Evolutionary conservation across 2,329 filamentous ascomycete species (phyloP), one percentile per base, ranked within the genome.

Genomic region (Verticillium dahliae): DNA sequence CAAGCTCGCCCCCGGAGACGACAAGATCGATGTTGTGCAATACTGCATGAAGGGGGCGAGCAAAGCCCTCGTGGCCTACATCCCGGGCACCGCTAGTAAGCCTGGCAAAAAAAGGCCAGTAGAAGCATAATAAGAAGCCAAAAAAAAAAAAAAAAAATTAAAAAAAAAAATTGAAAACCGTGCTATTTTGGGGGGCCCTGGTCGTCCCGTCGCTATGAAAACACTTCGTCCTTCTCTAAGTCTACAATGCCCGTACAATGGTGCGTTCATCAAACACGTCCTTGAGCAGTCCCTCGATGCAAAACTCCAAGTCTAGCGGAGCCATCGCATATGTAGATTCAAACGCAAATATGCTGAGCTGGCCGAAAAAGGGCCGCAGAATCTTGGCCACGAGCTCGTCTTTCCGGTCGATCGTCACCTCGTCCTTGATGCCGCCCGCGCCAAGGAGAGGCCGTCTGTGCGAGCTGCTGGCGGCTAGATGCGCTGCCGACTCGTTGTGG

Each of bases 21-120:
- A 73, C 31, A 90, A 89, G 75, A 80, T 91, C 18, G 85, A 89
- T 55, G 87, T 94, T 33, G 85, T 91, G 57, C 95, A 99, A 77
- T 98, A 98, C 72, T 97, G 93, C 71, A 91, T 96, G 78, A 83
- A 90, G 68, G 92, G 92, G 13, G 90, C 90, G 6, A 97, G 93
- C 74, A 97, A 97, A 76, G 90, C 89, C 60, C 75, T 89, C 73
- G 85, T 87, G n/a, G 85, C 82, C 35, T 89, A 86, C 67, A 76
- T 88, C 27, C 83, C 84, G 4, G 74, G 69, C 4, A 67, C 61
- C 11, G 41, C 27, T 56, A 33, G 14, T 9, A 56, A 34, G 10
- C 27, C 27, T 56, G 15, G 14, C 13, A 56, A 34, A 14, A 1
- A 15, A 6, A 37, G 35, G 9, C 35, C 9, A 6, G 35, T 31